Conservation (phyloP, 2,329 filamentous ascomycete genomes). For the Pseudogymnoascus sp. region DNA sequence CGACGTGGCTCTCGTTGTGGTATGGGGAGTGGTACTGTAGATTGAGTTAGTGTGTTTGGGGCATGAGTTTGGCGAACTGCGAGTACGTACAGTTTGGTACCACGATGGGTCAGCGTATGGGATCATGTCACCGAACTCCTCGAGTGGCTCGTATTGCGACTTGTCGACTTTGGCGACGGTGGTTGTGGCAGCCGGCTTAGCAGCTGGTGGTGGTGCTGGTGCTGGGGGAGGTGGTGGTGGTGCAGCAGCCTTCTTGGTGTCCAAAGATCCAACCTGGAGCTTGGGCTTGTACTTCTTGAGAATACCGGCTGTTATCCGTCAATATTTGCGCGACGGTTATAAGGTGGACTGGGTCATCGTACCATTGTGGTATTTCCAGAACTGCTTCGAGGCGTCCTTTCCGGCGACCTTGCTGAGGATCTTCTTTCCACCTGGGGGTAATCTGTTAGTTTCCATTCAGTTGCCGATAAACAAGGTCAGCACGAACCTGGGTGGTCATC, state of each 20-base stretch:
- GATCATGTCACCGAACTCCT: slow-evolving; percentile 76
- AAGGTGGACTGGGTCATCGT: not conserved
- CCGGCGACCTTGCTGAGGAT: slow-evolving; percentile 26
- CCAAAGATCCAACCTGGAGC: slow-evolving; percentile 63
- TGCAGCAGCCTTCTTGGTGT: slow-evolving; percentile 65
- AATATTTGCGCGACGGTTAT: not conserved
- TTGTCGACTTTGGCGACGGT: slow-evolving; percentile 33
- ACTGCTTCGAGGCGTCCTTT: slow-evolving; percentile 27
- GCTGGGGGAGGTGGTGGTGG: slow-evolving; percentile 43
- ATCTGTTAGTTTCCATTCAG: not conserved
- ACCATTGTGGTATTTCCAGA: slow-evolving; percentile 33
- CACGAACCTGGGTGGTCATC: slow-evolving; percentile 70
- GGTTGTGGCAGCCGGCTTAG: slow-evolving; percentile 50
- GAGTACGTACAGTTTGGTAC: slow-evolving; percentile 78
- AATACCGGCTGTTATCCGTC: slow-evolving; percentile 12
- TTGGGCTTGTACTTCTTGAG: slow-evolving; percentile 49
- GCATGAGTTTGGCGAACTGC: not conserved
- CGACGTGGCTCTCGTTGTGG: slow-evolving; percentile 89
- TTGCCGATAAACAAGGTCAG: not conserved
- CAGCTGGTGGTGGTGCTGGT: slow-evolving; percentile 33
- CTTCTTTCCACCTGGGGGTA: slow-evolving; percentile 25
- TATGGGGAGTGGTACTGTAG: slow-evolving; percentile 86
- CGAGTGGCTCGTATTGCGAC: slow-evolving; percentile 63
- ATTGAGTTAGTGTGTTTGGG: slow-evolving; percentile 3
- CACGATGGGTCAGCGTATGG: slow-evolving; percentile 88